Base-by-base conservation (phyloP, 768 basidiomycete species). In the Mycena capillaripes region DNA sequence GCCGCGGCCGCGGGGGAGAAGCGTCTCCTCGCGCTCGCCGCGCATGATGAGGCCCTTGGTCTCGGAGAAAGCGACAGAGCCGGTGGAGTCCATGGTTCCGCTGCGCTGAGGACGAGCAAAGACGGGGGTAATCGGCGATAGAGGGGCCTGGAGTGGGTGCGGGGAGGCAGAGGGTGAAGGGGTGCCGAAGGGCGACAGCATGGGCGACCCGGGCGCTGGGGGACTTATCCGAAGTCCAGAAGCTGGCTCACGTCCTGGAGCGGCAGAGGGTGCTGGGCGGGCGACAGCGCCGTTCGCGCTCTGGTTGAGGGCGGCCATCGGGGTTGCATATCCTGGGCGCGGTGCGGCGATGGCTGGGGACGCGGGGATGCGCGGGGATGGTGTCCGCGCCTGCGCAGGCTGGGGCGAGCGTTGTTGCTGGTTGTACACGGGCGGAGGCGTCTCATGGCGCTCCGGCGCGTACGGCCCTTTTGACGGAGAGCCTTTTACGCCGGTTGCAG, bases 101-200 rank as follows among this genome's bases (percentile, higher is more conserved):
- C 76, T 75, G 44, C 81, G 78, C 4, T 85, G 82, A 1, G 94
- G 94, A 50, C 93, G 89, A 4, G 87, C 92, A 76, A 96, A 95
- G 30, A 90, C 90, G 19, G 95, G 94, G 0, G 86, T 89, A 72
- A 95, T 95, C 61, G 95, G 95, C 0, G 93, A 93, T 72, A 92
- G 86, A 7, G 94, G 92, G 0, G 94, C 90, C 62, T 90, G 90
- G 4, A 96, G 86, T 4, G 95, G 93, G 75, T 94, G 94, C 4
- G 93, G 94, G 2, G 86, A 78, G 65, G 83, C 86, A 12, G 91
- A 89, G 17, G 76, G 78, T 55, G 79, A 81, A 62, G 81, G 76
- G 55, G 83, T 78, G 55, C 50, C 71, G 42, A 61, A 71, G 78
- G 40, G 73, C 72, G 29, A 76, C 19, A 21, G 42, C 2, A 78